phyloP scores from a whole-genome alignment of 2,329 filamentous ascomycete genomes.

The Colletotrichum somersetense region DNA sequence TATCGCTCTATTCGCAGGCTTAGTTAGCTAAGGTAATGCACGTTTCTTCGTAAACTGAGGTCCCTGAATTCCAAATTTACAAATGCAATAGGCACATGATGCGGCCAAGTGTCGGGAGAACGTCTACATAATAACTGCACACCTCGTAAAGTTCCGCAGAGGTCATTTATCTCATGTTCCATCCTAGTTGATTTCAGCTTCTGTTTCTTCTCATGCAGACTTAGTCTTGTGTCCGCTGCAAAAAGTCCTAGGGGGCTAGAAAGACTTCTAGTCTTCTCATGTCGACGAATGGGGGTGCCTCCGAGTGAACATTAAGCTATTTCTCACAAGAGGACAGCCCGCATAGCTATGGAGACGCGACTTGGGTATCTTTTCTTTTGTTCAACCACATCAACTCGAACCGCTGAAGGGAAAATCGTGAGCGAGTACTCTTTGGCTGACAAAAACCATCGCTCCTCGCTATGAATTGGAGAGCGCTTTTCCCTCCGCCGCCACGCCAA shows the following conservation, averaged over 20 bases:
- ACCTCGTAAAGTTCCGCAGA: neutral
- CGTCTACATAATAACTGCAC: too few relatives aligned
- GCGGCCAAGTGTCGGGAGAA: neutral
- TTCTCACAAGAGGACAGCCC: neutral
- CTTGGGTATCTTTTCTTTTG: neutral
- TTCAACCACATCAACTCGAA: too few relatives aligned
- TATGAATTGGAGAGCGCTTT: neutral
- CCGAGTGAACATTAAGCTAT: neutral
- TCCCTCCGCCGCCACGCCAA: too few relatives aligned
- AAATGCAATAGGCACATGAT: neutral
- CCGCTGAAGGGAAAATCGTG: neutral
- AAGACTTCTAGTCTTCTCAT: neutral
- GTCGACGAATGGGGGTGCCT: neutral
- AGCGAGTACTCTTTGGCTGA: too few relatives aligned
- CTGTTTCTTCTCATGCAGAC: neutral
- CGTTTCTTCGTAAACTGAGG: neutral
- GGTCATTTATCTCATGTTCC: neutral
- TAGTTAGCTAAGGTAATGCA: constrained; percentile 12
- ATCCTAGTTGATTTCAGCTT: neutral
- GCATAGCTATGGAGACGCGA: neutral
- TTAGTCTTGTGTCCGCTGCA: neutral
- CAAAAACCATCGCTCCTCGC: neutral
- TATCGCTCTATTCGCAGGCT: constrained; percentile 14
- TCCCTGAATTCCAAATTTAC: neutral
- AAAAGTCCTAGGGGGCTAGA: neutral